Base-by-base conservation (phyloP, 371 early-diverging fungal species). In the Mucor saturninus region DNA sequence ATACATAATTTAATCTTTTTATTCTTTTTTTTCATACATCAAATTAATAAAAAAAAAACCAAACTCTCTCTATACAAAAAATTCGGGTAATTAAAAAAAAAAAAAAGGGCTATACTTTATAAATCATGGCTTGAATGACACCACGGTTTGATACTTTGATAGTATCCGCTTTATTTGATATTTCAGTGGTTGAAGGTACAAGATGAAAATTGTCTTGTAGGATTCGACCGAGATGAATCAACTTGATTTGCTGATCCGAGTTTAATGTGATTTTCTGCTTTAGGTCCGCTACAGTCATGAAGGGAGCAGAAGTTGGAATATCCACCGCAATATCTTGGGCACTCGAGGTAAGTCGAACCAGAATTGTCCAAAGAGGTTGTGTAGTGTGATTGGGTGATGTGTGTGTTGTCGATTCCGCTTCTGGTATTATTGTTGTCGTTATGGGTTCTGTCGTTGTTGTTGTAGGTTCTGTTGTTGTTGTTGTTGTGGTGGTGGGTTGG, bases 41-140 rank as follows among this genome's bases (percentile, higher is more conserved):
- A 21, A 48, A 26, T 48, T 43, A 21, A 21, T 46, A 46, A n/a
- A 46, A 21, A 26, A 31, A 13, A 31, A 31, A 50, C 13, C 5
- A 15, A 21, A 46, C 15, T 21, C 8, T 26, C 4, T 40, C 8
- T 9, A 31, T 21, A 21, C 21, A 21, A 21, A 21, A 21, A 21
- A 21, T 21, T 56, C 57, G 46, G 46, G 21, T 56, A 56, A 38
- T 59, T 46, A 21, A 21, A 21, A 21, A 21, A 21, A 21, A 21
- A 6, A 26, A 9, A 7, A 28, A 11, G 7, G 15, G 8, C 26
- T 61, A 35, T n/a, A 37, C 31, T 14, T 30, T 54, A 15, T 45
- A 62, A 11, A 54, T 30, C 54, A 62, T 62, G 8, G 56, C 62
- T 62, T 62, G 62, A 26, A 62, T 56, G 4, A 62, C 62, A 10